Evolutionary conservation across 768 basidiomycete species (phyloP).

Genomic region (Plicaturopsis crispa): DNA sequence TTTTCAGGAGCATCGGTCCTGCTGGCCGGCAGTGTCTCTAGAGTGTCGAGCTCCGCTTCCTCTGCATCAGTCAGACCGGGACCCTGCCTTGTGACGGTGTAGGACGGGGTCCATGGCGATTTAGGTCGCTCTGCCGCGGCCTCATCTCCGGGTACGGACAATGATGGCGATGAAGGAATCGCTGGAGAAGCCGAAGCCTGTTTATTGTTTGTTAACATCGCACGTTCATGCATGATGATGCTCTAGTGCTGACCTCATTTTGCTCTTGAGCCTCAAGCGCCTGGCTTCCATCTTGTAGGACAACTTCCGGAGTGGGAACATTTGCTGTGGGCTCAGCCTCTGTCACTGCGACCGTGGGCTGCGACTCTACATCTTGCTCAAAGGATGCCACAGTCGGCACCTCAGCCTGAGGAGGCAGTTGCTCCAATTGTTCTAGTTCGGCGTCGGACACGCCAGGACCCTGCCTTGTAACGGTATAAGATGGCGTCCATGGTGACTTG

Average conservation of each 20-base stretch:
- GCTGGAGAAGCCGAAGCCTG: no score
- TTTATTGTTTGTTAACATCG: no score
- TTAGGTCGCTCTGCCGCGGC: slow-evolving; percentile 14
- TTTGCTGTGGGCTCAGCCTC: no score
- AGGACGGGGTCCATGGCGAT: slow-evolving; percentile 31
- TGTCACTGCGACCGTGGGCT: no score
- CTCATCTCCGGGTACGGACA: neutral
- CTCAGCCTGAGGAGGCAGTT: no score
- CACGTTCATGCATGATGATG: no score
- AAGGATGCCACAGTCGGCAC: no score
- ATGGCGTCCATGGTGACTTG: slow-evolving; percentile 45
- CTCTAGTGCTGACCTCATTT: no score
- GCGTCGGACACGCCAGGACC: no score
- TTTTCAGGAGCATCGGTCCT: neutral
- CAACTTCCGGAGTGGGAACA: neutral
- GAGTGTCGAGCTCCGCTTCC: slow-evolving; percentile 4
- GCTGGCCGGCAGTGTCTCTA: slow-evolving; percentile 4
- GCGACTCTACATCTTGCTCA: no score
- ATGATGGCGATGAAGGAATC: neutral
- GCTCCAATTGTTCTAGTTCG: no score
- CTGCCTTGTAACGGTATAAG: slow-evolving; percentile 42
- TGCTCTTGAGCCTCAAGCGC: neutral
- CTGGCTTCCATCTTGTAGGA: neutral
- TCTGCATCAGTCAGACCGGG: slow-evolving; percentile 11
- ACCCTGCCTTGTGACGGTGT: slow-evolving; percentile 28